Evolutionary conservation across 306 rosid species (phyloP).

Genomic region (peach (Prunus persica)): Prunus_persica_NCBIv2 NC_034015.1:20222001-20222500

Average conservation of each 20-base stretch:
- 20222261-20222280: neutral
- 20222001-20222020: neutral
- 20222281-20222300: neutral
- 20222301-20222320: constrained; percentile 9
- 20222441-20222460: constrained; percentile 65
- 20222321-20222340: constrained; percentile 17
- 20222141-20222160: constrained; percentile 6
- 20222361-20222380: neutral
- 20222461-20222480: neutral
- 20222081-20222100: constrained; percentile 1
- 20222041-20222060: neutral
- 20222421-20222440: constrained; percentile 93
- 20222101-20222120: constrained; percentile 59
- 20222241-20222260: constrained; percentile 4
- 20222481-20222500: neutral
- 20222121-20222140: constrained; percentile 50
- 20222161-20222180: constrained; percentile 9
- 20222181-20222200: neutral
- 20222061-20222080: neutral
- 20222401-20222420: constrained; percentile 68
- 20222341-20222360: neutral
- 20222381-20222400: constrained; percentile 9
- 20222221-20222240: constrained; percentile 4
- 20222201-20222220: neutral
- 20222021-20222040: neutral